Base-by-base conservation (phyloP, 1,139 yeast species). In the Diutina pseudorugosa region DNA sequence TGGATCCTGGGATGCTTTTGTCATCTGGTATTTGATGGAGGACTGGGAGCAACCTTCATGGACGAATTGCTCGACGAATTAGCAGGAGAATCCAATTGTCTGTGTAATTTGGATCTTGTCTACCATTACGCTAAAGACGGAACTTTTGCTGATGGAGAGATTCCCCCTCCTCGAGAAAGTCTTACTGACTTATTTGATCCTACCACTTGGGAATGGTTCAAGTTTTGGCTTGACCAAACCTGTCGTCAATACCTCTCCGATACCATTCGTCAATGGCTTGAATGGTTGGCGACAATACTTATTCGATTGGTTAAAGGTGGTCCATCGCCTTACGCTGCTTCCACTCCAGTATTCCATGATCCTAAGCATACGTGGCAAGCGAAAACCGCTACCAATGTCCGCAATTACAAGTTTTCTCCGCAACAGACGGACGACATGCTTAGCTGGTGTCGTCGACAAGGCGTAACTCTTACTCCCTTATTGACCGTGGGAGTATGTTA, bases 1-100 rank as follows among this genome's bases (percentile, higher is more conserved):
- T 27, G 9, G 36, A n/a, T 45, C 11, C 9, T 11, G 12, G 49
- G 49, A 12, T 16, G 20, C 6, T 45, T 45, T 16, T 45, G 49
- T 16, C 49, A 45, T 19, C 40, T 27, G 49, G 18, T 45, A 1
- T 45, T 45, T 27, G 49, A 45, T 16, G 49, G 49, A 5, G 49
- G 49, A 3, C 18, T 33, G 19, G 49, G 49, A 3, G 18, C 16
- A 1, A 6, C 9, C 41, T 45, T 45, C 19, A n/a, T 45, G 49
- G 23, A 27, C 18, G 49, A 45, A 16, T 8, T 45, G 2, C 40
- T 45, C 12, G 40, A 16, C 6, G 41, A 45, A n/a, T 45, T 45
- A 19, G 27, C 49, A 9, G 49, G 27, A 12, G 49, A 45, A 9
- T 27, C 40, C 6, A 45, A 45, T 16, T 45, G 49, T 27, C 36